phyloP scores from a whole-genome alignment of 805 yeast genomes.

The Wickerhamiella spandovensis region DNA sequence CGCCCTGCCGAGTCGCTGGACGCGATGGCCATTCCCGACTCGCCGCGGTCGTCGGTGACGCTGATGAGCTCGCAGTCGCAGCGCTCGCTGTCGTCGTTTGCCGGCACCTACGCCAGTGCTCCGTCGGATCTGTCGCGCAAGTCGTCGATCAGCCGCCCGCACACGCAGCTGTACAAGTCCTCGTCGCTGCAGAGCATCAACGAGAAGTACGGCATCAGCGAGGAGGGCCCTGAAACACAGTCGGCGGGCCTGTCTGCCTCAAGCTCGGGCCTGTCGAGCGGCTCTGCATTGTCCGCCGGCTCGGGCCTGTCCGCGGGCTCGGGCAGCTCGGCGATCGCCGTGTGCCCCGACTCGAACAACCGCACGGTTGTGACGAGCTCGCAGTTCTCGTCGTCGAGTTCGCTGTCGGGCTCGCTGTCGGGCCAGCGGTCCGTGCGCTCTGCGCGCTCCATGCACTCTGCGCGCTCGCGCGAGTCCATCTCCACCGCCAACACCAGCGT shows the following conservation, averaged over 20 bases:
- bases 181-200: not conserved
- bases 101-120: not conserved
- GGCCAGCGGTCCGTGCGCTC: not conserved
- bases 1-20: too few relatives aligned
- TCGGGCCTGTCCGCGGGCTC: not conserved
- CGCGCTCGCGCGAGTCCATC: constrained; percentile 1
- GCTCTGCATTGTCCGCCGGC: too few relatives aligned
- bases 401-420: not conserved
- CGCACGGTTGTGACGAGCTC: constrained; percentile 5
- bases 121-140: not conserved
- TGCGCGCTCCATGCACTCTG: not conserved
- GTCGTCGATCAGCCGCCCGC: not conserved
- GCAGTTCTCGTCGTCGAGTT: not conserved
- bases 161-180: constrained; percentile 1
- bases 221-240: not conserved
- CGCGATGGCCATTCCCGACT: not conserved
- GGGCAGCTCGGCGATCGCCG: constrained; percentile 5
- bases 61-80: not conserved
- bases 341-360: constrained; percentile 6
- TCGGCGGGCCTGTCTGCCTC: not conserved
- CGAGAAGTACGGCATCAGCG: not conserved
- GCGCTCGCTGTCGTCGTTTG: not conserved
- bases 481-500: constrained; percentile 9
- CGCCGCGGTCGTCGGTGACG: not conserved
- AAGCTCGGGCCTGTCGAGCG: not conserved